A percentile compares a stretch with the other conserved stretches of the same genome.
Conservation (phyloP, 2,329 filamentous ascomycete species). For the Lasiodiplodia citricola region DNA sequence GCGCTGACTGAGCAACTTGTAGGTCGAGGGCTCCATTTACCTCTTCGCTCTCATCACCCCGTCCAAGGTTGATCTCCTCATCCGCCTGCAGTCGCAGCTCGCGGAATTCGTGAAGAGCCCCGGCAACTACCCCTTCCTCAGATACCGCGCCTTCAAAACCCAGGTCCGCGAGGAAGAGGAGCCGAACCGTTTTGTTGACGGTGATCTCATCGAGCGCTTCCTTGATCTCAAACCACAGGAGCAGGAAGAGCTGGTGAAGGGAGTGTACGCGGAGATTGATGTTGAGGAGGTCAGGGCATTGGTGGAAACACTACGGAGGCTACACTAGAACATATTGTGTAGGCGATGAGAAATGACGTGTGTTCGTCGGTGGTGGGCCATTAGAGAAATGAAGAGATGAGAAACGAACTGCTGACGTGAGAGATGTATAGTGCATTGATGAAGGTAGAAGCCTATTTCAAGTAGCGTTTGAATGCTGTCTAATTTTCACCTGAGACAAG, state of each 20-base stretch:
- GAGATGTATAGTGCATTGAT: not conserved
- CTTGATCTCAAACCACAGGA: conserved; percentile 69
- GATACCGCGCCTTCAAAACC: conserved; percentile 83
- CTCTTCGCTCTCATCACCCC: conserved; percentile 81
- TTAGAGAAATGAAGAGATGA: conserved; percentile 3
- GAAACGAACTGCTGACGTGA: too few relatives aligned
- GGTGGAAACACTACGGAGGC: conserved; percentile 61
- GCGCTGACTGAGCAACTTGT: conserved; percentile 30
- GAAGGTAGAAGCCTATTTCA: not conserved
- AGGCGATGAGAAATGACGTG: not conserved
- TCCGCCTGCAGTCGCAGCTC: conserved; percentile 78
- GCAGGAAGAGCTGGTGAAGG: conserved; percentile 60
- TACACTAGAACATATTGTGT: conserved; percentile 39
- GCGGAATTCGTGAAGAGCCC: conserved; percentile 64
- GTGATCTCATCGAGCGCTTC: conserved; percentile 87
- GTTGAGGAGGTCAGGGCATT: conserved; percentile 63
- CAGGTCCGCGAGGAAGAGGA: conserved; percentile 72
- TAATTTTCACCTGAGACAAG: too few relatives aligned
- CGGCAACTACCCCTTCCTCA: conserved; percentile 76
- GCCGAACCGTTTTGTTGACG: conserved; percentile 88
- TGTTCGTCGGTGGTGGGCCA: not conserved
- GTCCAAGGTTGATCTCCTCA: conserved; percentile 75
- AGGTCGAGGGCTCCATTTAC: conserved; percentile 92
- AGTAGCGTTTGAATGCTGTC: not conserved
- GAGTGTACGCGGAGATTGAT: conserved; percentile 62